A percentile compares a stretch with the other conserved stretches of the same genome.
Evolutionary conservation across 169 alveolate species (phyloP).

Genomic region (Cryptosporidium muris): DNA sequence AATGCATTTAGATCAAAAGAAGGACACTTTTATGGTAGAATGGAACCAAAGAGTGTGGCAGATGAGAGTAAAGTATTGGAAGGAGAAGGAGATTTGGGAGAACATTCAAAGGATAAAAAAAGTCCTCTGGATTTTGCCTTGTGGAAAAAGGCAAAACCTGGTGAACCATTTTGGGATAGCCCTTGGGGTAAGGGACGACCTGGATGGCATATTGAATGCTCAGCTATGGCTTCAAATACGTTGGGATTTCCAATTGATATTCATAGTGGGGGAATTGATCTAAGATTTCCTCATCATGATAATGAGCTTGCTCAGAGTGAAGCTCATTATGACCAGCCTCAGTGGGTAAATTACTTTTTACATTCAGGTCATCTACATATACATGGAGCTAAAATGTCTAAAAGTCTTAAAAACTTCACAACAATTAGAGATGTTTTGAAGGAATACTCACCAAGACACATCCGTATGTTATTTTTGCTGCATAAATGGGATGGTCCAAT

Average conservation of each 20-base stretch:
- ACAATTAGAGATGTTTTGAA: slow-evolving; percentile 89
- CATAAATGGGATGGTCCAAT: slow-evolving; percentile 90
- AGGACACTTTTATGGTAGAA: slow-evolving; percentile 91
- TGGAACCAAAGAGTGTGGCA: slow-evolving; percentile 89
- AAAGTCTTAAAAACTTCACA: slow-evolving; percentile 95
- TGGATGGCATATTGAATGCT: slow-evolving; percentile 99
- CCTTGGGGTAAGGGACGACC: slow-evolving; percentile 99
- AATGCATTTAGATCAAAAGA: slow-evolving; percentile 83
- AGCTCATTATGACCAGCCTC: slow-evolving; percentile 91
- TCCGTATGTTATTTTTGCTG: slow-evolving; percentile 88
- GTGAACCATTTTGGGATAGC: slow-evolving; percentile 97
- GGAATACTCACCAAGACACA: slow-evolving; percentile 83
- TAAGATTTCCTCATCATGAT: slow-evolving; percentile 99
- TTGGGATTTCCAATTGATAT: slow-evolving; percentile 94
- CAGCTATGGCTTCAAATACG: slow-evolving; percentile 94
- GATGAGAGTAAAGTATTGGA: slow-evolving; percentile 84
- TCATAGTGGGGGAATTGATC: slow-evolving; percentile 99
- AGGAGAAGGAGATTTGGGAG: slow-evolving; percentile 93
- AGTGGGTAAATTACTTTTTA: slow-evolving; percentile 93
- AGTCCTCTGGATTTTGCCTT: slow-evolving; percentile 95
- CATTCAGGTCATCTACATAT: slow-evolving; percentile 99
- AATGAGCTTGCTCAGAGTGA: slow-evolving; percentile 99
- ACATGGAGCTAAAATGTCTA: slow-evolving; percentile 97
- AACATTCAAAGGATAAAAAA: slow-evolving; percentile 89
- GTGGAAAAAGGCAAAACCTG: slow-evolving; percentile 96